Conservation (phyloP, 495 filamentous ascomycete genomes). For the Aspergillus affinis region DNA sequence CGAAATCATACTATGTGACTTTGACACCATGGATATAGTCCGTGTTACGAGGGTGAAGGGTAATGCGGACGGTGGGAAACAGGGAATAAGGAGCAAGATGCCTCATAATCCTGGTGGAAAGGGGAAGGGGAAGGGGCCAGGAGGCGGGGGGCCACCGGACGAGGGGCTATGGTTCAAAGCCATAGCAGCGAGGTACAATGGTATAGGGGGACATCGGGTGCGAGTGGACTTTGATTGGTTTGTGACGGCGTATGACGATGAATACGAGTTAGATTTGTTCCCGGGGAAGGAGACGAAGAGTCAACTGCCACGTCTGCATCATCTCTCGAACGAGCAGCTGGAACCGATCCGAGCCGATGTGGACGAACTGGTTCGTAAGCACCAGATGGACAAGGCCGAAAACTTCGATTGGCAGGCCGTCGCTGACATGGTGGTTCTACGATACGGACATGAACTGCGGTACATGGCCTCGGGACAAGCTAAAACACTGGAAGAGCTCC, state of each 20-base stretch:
- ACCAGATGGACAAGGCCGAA: constrained; percentile 17
- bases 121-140: constrained; percentile 15
- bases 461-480: constrained; percentile 44
- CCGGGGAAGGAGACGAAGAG: constrained; percentile 14
- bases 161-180: constrained; percentile 33
- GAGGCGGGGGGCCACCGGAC: not conserved
- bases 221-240: constrained; percentile 61
- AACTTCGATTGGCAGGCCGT: constrained; percentile 59
- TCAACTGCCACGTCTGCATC: constrained; percentile 47
- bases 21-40: constrained; percentile 40
- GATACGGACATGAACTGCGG: constrained; percentile 54
- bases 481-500: constrained; percentile 31
- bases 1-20: constrained; percentile 68
- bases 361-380: constrained; percentile 30
- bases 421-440: constrained; percentile 58
- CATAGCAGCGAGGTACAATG: constrained; percentile 55
- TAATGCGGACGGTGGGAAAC: constrained; percentile 8
- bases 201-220: constrained; percentile 54
- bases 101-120: constrained; percentile 9
- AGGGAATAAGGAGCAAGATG: too few species aligned
- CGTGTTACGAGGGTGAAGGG: constrained; percentile 29
- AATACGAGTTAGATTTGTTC: constrained; percentile 56
- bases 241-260: constrained; percentile 50
- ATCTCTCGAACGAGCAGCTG: constrained; percentile 37
- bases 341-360: constrained; percentile 43